These are phyloP conservation scores for Podospora didyma DNA, from an alignment of 495 filamentous ascomycete species.

Conservation along the genomic window DNA sequence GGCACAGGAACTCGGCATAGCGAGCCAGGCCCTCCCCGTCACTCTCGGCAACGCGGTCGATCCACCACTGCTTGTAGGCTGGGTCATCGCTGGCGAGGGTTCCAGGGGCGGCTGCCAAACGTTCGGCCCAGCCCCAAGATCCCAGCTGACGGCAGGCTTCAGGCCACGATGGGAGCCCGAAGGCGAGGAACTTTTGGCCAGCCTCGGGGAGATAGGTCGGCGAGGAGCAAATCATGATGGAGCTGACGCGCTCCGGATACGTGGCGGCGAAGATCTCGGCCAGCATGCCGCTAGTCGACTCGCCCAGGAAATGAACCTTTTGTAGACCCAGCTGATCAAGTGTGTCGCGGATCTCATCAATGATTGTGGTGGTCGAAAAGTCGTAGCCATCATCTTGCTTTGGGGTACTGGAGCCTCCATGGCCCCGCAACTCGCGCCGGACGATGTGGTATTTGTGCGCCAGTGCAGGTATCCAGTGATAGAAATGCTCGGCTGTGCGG, in stretches of 20 bases:
- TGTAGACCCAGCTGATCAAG: background rate
- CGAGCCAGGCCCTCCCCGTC: background rate
- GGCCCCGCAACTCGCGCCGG: background rate
- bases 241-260: background rate
- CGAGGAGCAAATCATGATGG: background rate
- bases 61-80: background rate
- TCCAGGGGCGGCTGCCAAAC: background rate
- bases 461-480: background rate
- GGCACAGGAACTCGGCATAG: conserved; percentile 1
- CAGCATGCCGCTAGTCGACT: conserved; percentile 1
- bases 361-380: background rate
- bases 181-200: background rate
- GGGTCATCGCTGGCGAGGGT: background rate
- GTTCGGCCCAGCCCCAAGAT: background rate
- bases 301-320: background rate
- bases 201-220: background rate
- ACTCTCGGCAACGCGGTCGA: background rate
- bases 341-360: conserved; percentile 2
- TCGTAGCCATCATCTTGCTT: background rate
- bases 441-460: background rate
- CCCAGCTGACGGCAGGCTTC: background rate
- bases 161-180: background rate
- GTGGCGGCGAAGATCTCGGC: background rate
- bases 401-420: background rate
- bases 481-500: conserved; percentile 1